Percentiles rank a stretch among this genome's conserved stretches.
These are phyloP conservation scores for Yamadazyma takamatsuzukensis DNA, from an alignment of 805 yeast genomes.

Conservation along the genomic window DNA sequence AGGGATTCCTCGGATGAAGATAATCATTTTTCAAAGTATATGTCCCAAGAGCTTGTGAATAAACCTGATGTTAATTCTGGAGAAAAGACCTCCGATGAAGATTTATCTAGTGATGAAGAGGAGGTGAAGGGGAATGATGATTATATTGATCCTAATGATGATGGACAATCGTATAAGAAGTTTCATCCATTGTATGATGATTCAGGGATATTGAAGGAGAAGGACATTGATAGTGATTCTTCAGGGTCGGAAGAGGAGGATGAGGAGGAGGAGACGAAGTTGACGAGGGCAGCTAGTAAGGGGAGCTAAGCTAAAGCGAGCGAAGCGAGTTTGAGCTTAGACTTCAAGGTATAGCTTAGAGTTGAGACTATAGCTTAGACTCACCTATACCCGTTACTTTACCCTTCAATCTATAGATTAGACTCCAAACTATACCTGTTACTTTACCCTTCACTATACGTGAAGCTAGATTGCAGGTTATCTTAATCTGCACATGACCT, in stretches of 20 bases:
- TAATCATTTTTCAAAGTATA: constrained; percentile 66
- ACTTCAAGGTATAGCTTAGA: too few relatives aligned
- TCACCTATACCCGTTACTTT: too few relatives aligned
- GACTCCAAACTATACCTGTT: too few relatives aligned
- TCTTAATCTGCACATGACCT: too few relatives aligned
- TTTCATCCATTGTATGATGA: constrained; percentile 60
- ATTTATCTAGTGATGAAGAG: constrained; percentile 46
- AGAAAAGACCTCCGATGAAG: constrained; percentile 30
- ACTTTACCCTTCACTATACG: too few relatives aligned
- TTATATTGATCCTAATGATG: constrained; percentile 77
- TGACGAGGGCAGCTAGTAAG: constrained; percentile 41
- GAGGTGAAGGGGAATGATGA: constrained; percentile 49
- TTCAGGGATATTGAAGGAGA: constrained; percentile 20
- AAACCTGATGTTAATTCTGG: constrained; percentile 32
- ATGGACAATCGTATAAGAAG: constrained; percentile 70
- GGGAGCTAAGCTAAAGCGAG: too few relatives aligned
- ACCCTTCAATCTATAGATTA: too few relatives aligned
- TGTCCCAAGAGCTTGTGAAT: constrained; percentile 69
- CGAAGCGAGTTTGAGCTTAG: too few relatives aligned
- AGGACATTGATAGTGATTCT: constrained; percentile 26
- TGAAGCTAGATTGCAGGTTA: too few relatives aligned
- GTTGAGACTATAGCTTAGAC: too few relatives aligned
- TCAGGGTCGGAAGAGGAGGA: constrained; percentile 31
- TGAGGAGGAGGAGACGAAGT: constrained; percentile 25
- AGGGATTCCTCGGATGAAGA: constrained; percentile 36